These are phyloP conservation scores for Mychonastes homosphaera DNA, from an alignment of 139 green algal genomes.

Conservation along the genomic window DNA sequence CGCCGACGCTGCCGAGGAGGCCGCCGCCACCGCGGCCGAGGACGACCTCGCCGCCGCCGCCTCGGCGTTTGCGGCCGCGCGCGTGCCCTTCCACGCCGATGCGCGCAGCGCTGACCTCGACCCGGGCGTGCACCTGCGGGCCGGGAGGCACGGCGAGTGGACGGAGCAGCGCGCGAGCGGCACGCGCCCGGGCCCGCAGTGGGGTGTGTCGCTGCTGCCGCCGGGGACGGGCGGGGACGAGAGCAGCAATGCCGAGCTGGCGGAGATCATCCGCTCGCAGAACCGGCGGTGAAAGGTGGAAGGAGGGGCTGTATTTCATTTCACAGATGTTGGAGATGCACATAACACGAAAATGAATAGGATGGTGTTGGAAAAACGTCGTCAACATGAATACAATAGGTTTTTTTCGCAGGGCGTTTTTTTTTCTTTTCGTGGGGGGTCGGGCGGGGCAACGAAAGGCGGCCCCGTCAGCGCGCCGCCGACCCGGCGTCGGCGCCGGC, in stretches of 20 bases:
- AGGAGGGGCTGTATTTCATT: no score
- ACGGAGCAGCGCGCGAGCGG: slow-evolving; percentile 7
- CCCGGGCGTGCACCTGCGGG: slow-evolving; percentile 46
- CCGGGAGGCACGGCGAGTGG: slow-evolving; percentile 62
- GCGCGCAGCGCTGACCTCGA: slow-evolving; percentile 37
- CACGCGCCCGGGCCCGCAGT: slow-evolving; percentile 25
- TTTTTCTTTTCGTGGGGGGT: no score
- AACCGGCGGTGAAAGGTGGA: slow-evolving; percentile 36
- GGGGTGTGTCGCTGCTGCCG: slow-evolving; percentile 58
- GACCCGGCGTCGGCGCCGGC: no score
- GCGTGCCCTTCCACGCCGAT: slow-evolving; percentile 18
- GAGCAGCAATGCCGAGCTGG: slow-evolving; percentile 19
- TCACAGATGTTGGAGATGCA: no score
- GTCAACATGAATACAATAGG: no score
- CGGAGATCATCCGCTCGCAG: slow-evolving; percentile 39
- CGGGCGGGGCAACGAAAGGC: no score
- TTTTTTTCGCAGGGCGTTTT: no score
- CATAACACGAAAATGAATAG: no score
- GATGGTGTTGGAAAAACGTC: no score
- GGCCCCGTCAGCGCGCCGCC: no score
- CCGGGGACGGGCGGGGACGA: slow-evolving; percentile 35
- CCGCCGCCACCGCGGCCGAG: no score
- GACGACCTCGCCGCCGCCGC: not conserved
- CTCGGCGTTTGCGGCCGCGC: not conserved
- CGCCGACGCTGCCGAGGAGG: slow-evolving; percentile 16